phyloP scores from a whole-genome alignment of 2,329 filamentous ascomycete genomes.

The Thelonectria rubi region DNA sequence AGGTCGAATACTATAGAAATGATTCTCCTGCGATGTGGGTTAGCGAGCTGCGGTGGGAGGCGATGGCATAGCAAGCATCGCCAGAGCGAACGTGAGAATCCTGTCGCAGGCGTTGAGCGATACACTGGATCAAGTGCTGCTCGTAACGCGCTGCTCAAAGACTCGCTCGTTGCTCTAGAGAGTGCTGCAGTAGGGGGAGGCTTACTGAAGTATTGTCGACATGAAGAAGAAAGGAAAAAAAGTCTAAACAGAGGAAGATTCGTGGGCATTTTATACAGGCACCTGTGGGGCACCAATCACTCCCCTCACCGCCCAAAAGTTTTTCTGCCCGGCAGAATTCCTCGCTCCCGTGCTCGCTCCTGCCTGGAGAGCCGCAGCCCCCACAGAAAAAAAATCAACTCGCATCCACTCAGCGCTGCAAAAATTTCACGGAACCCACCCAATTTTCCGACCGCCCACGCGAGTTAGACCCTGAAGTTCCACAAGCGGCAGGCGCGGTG shows the following conservation, averaged over 20 bases:
- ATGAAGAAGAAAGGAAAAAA: slow-evolving; percentile 63
- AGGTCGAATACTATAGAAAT: slow-evolving; percentile 98
- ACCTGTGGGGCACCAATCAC: slow-evolving; percentile 35
- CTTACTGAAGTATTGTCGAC: slow-evolving; percentile 70
- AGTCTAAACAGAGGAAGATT: slow-evolving; percentile 45
- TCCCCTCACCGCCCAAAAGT: slow-evolving; percentile 49
- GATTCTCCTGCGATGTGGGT: slow-evolving; percentile 70
- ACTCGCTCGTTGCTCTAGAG: slow-evolving; percentile 16
- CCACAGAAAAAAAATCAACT: slow-evolving; percentile 1
- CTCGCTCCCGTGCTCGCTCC: not conserved
- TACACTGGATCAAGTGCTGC: not conserved
- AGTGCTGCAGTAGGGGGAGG: slow-evolving; percentile 41
- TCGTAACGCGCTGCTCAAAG: not conserved
- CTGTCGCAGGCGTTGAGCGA: not conserved
- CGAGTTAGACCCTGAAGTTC: slow-evolving; percentile 10
- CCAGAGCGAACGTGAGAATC: slow-evolving; percentile 14
- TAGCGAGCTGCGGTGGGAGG: not conserved
- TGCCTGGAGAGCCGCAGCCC: slow-evolving; percentile 2
- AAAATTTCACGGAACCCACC: not conserved
- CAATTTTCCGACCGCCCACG: not conserved
- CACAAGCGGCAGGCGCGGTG: not conserved
- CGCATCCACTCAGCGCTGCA: not conserved
- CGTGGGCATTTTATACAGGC: slow-evolving; percentile 53
- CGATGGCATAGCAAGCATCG: slow-evolving; percentile 30
- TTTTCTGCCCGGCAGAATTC: slow-evolving; percentile 40